Conservation (phyloP, 2,329 filamentous ascomycete species). For the Aspergillus ruber region DNA sequence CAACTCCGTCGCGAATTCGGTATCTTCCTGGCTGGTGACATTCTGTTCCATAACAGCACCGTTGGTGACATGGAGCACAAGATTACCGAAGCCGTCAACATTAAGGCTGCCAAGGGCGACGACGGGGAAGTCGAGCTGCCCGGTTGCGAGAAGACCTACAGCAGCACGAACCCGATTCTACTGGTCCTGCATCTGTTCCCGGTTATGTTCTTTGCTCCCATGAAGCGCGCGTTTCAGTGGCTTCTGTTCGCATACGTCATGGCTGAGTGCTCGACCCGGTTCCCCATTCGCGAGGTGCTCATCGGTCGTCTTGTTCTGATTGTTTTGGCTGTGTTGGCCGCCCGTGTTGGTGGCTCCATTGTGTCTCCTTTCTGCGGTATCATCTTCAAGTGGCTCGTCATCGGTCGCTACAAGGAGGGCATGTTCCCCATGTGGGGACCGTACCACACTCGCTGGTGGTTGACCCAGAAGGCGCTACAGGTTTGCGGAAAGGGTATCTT, state of each 20-base stretch:
- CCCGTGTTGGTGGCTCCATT: constrained; percentile 35
- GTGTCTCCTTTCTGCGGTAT: constrained; percentile 46
- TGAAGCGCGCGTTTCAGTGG: constrained; percentile 49
- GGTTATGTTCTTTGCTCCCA: constrained; percentile 45
- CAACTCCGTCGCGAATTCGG: constrained; percentile 46
- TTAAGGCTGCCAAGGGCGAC: background rate
- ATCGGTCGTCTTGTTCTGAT: constrained; percentile 46
- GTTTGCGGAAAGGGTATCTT: constrained; percentile 39
- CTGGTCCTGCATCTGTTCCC: constrained; percentile 49
- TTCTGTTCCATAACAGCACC: constrained; percentile 47
- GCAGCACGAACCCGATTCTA: constrained; percentile 46
- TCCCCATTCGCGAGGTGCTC: constrained; percentile 33
- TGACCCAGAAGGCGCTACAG: constrained; percentile 49
- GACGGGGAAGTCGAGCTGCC: constrained; percentile 20
- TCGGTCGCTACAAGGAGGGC: constrained; percentile 49
- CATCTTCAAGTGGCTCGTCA: constrained; percentile 48
- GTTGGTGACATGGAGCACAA: constrained; percentile 31
- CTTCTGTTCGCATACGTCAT: constrained; percentile 47
- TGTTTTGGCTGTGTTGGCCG: constrained; percentile 40
- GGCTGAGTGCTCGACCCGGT: constrained; percentile 24
- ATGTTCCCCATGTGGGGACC: constrained; percentile 55
- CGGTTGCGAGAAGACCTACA: constrained; percentile 28
- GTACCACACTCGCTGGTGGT: constrained; percentile 56
- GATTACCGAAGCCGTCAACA: background rate
- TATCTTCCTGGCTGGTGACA: constrained; percentile 45